phyloP scores from a whole-genome alignment of 371 early-diverging fungal genomes.

The Parasitella parasitica region DNA sequence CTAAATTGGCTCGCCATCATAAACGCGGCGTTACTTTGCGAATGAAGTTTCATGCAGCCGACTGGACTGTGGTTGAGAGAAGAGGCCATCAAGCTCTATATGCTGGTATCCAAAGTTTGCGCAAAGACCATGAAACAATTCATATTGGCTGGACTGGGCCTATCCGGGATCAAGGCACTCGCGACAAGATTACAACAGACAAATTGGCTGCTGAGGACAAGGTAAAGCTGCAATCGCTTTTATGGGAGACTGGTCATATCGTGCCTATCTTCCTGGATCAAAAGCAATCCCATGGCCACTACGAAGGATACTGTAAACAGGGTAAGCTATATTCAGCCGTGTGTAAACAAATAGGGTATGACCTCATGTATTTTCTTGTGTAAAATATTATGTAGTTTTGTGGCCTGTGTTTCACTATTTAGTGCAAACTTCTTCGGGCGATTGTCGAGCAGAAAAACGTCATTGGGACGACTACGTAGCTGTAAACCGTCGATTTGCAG shows the following conservation, averaged over 20 bases:
- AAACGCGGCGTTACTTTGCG: slow-evolving; percentile 38
- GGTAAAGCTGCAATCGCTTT: slow-evolving; percentile 33
- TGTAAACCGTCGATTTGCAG: slow-evolving; percentile 90
- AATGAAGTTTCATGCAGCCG: slow-evolving; percentile 34
- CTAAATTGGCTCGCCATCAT: slow-evolving; percentile 36
- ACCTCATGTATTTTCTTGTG: background rate
- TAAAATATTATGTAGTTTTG: slow-evolving; percentile 47
- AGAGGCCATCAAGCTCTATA: slow-evolving; percentile 79
- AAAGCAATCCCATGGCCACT: slow-evolving; percentile 72
- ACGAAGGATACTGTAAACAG: slow-evolving; percentile 92
- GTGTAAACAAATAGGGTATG: background rate
- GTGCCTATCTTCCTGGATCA: slow-evolving; percentile 79
- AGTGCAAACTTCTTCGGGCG: slow-evolving; percentile 72
- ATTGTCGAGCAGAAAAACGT: slow-evolving; percentile 53
- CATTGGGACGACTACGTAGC: slow-evolving; percentile 89
- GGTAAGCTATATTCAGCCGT: slow-evolving; percentile 51
- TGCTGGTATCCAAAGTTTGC: slow-evolving; percentile 66
- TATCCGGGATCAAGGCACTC: slow-evolving; percentile 45
- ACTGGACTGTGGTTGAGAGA: slow-evolving; percentile 47
- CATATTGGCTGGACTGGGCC: slow-evolving; percentile 77
- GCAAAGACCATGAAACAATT: slow-evolving; percentile 48
- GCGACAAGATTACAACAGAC: slow-evolving; percentile 20
- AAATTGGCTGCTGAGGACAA: slow-evolving; percentile 44
- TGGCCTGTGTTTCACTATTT: slow-evolving; percentile 99
- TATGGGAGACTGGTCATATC: slow-evolving; percentile 54